These are phyloP conservation scores for Fragaria nilgerrensis DNA, from an alignment of 306 rosid genomes.

Conservation along the genomic window DNA sequence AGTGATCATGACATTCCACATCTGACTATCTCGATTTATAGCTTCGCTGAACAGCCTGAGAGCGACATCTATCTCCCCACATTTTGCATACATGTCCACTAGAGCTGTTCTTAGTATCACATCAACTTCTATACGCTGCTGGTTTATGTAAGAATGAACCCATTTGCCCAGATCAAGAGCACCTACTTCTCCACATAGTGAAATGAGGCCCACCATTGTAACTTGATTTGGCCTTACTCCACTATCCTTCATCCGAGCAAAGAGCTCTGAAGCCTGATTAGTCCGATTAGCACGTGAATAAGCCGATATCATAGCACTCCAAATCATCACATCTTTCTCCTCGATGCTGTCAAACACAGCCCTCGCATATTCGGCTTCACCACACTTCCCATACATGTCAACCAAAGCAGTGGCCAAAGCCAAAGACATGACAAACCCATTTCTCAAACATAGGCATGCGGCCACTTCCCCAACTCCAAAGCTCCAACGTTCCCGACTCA, in stretches of 20 bases:
- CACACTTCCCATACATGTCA: constrained; percentile 75
- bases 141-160: constrained; percentile 61
- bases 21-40: constrained; percentile 32
- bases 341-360: constrained; percentile 36
- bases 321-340: constrained; percentile 49
- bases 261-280: constrained; percentile 42
- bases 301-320: constrained; percentile 64
- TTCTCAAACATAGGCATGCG: constrained; percentile 49
- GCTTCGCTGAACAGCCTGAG: constrained; percentile 34
- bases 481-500: constrained; percentile 47
- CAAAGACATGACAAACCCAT: constrained; percentile 43
- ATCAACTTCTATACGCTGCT: constrained; percentile 42
- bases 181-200: constrained; percentile 52
- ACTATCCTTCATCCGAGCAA: constrained; percentile 38
- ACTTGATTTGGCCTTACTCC: constrained; percentile 53
- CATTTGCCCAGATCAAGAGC: constrained; percentile 66
- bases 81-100: constrained; percentile 70
- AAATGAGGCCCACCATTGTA: constrained; percentile 50
- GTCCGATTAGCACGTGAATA: constrained; percentile 35
- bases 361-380: constrained; percentile 44
- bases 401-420: constrained; percentile 56
- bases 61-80: constrained; percentile 58
- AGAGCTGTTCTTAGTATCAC: constrained; percentile 47
- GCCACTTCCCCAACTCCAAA: constrained; percentile 47
- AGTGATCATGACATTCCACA: constrained; percentile 68